Percentiles rank a stretch among this genome's conserved stretches.
These are phyloP conservation scores for Pseudogymnoascus sp. DNA, from an alignment of 2,329 filamentous ascomycete genomes.

Conservation along the genomic window DNA sequence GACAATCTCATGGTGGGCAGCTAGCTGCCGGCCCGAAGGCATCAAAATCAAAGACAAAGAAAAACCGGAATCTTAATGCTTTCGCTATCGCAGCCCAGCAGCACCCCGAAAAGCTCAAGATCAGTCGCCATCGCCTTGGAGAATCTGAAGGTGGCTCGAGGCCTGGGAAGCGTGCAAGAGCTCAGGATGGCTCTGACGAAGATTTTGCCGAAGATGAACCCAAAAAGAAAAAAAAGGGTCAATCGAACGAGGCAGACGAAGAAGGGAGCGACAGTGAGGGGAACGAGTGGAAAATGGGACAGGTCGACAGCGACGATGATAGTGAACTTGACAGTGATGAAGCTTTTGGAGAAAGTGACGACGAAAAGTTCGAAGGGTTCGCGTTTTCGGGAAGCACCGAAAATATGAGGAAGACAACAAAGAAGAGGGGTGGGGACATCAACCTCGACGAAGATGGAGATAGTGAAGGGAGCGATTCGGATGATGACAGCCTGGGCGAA, in stretches of 20 bases:
- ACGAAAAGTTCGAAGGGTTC: constrained; percentile 60
- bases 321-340: constrained; percentile 63
- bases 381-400: constrained; percentile 51
- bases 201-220: constrained; percentile 29
- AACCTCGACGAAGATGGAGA: constrained; percentile 42
- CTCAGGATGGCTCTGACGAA: constrained; percentile 37
- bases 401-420: constrained; percentile 42
- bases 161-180: constrained; percentile 27
- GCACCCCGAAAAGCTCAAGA: constrained; percentile 42
- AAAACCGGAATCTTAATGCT: constrained; percentile 40
- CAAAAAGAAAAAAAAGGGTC: constrained; percentile 30
- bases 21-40: constrained; percentile 29
- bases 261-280: constrained; percentile 61
- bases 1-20: constrained; percentile 29
- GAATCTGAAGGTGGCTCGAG: constrained; percentile 38
- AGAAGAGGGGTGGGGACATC: constrained; percentile 36
- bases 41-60: constrained; percentile 40
- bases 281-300: constrained; percentile 58
- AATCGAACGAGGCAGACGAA: constrained; percentile 34
- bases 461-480: constrained; percentile 39
- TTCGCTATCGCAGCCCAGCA: constrained; percentile 55
- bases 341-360: constrained; percentile 62
- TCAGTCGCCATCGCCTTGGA: constrained; percentile 50
- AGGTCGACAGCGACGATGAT: constrained; percentile 57
- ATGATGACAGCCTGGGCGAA: constrained; percentile 58